Base-by-base conservation (phyloP, 2,329 filamentous ascomycete genomes). In the Aspergillus pseudoterreus region DNA sequence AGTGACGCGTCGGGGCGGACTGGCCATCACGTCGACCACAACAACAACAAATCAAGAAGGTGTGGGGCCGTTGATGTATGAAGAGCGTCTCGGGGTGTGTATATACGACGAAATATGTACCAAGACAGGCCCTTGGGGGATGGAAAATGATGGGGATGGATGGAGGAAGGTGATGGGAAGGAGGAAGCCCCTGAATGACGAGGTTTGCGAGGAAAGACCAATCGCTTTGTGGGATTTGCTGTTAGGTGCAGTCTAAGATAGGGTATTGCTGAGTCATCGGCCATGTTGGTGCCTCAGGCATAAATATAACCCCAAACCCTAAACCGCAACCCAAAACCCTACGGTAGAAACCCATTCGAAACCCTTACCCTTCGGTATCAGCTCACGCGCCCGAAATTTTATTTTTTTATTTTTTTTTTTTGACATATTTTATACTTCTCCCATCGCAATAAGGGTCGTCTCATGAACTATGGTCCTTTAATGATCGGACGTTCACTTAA, bases 1-100 rank as follows among this genome's bases (percentile, higher is more conserved):
- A 6, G 71, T 72, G 19, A 66, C 56, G 45, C 72, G 61, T 42
- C 55, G 53, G 5, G 50, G 49, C 1, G 54, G 51, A 45, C 52
- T 58, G 32, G 14, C 10, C n/a, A 12, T 21, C 4, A 17, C 44
- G 32, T 30, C 41, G 1, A 33, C 30, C 12, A 51, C 50, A 32
- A 6, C 38, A 24, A 45, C 43, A 45, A 47, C 51, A 38, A 48
- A 44, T 35, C 32, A 17, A 21, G 36, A 30, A 11, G 42, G 32
- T 21, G 15, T 35, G 47, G 47, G 24, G 33, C 33, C 15, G 6
- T 19, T 24, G 14, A 17, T 49, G 21, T 41, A 24, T 47, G 42
- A 43, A 48, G 24, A n/a, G 6, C 15, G 22, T 22, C 4, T 15
- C 24, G 12, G 17, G 12, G 5, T n/a, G n/a, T 19, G 32, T 12